A percentile compares a stretch with the other conserved stretches of the same genome.
Conservation (phyloP, 2,329 filamentous ascomycete genomes). For the Fusarium sp. region DNA sequence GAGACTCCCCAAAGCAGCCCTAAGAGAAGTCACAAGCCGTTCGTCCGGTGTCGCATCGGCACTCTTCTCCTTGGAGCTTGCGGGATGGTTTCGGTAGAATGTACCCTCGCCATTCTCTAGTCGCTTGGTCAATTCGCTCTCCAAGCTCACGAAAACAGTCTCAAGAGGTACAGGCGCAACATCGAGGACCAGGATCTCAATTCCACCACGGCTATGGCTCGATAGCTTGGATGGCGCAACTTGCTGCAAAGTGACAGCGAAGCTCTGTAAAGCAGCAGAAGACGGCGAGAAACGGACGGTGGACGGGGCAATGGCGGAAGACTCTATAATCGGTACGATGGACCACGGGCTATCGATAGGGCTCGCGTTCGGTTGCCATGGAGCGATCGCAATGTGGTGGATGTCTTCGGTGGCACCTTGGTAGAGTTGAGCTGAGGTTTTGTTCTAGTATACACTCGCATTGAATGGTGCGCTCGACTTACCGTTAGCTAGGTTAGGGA, state of each 20-base stretch:
- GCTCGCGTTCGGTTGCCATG: constrained; percentile 71
- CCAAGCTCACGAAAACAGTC: constrained; percentile 86
- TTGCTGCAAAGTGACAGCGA: constrained; percentile 77
- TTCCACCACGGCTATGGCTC: constrained; percentile 76
- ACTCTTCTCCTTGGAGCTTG: constrained; percentile 52
- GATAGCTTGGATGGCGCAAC: constrained; percentile 80
- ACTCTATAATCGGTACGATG: constrained; percentile 78
- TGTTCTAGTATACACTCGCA: background rate
- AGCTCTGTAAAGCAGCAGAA: constrained; percentile 80
- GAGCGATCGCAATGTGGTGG: constrained; percentile 77
- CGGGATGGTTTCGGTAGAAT: constrained; percentile 75
- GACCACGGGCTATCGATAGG: constrained; percentile 81
- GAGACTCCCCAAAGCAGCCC: constrained; percentile 77
- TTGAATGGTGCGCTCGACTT: constrained; percentile 47
- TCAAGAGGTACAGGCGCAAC: constrained; percentile 84
- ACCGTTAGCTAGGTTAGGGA: constrained; percentile 70
- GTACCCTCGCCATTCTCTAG: constrained; percentile 85
- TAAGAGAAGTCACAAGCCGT: constrained; percentile 72
- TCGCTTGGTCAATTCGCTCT: constrained; percentile 81
- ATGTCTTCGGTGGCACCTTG: constrained; percentile 51
- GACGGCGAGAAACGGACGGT: constrained; percentile 82
- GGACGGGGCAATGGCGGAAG: constrained; percentile 74
- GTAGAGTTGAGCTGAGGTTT: constrained; percentile 12
- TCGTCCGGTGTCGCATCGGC: constrained; percentile 61
- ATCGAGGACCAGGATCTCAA: constrained; percentile 86